Conservation (phyloP, 306 rosid genomes). For the Lupinus albus region DNA sequence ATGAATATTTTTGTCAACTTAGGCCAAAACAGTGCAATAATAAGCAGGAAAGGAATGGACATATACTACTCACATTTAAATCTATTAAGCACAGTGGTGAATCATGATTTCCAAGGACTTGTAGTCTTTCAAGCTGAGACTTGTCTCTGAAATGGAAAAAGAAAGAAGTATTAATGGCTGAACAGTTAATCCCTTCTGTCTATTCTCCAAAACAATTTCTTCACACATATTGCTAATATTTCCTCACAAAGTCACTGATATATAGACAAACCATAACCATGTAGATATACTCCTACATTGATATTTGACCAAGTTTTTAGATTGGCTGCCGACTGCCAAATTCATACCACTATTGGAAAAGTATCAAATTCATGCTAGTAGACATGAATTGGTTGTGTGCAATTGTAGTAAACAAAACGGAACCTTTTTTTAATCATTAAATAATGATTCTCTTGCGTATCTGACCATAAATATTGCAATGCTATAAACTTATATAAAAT, state of each 20-base stretch:
- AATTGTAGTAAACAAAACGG: conserved; percentile 11
- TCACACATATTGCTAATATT: conserved; percentile 11
- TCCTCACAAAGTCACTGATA: conserved; percentile 1
- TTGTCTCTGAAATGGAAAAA: conserved; percentile 66
- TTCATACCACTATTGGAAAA: conserved; percentile 1
- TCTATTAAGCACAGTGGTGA: conserved; percentile 69
- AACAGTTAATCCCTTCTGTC: conserved; percentile 18
- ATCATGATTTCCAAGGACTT: conserved; percentile 62
- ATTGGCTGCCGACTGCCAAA: too few species aligned
- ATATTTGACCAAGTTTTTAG: too few species aligned
- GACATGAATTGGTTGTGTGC: not conserved
- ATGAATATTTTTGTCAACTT: conserved; percentile 24
- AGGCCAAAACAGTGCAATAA: conserved; percentile 9
- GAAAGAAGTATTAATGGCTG: conserved; percentile 29
- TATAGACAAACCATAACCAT: conserved; percentile 30
- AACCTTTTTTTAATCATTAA: conserved; percentile 5
- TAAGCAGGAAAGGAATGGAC: conserved; percentile 21
- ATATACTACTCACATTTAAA: conserved; percentile 70
- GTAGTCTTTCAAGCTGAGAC: conserved; percentile 68
- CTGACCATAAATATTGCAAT: conserved; percentile 15
- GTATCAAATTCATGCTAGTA: conserved; percentile 9
- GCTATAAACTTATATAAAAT: conserved; percentile 30
- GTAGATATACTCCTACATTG: not conserved
- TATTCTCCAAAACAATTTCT: conserved; percentile 39
- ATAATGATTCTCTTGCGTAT: conserved; percentile 20